Evolutionary conservation across 306 rosid species (phyloP), one percentile per base, ranked within the genome.

Genomic region (Fragaria vesca): DNA sequence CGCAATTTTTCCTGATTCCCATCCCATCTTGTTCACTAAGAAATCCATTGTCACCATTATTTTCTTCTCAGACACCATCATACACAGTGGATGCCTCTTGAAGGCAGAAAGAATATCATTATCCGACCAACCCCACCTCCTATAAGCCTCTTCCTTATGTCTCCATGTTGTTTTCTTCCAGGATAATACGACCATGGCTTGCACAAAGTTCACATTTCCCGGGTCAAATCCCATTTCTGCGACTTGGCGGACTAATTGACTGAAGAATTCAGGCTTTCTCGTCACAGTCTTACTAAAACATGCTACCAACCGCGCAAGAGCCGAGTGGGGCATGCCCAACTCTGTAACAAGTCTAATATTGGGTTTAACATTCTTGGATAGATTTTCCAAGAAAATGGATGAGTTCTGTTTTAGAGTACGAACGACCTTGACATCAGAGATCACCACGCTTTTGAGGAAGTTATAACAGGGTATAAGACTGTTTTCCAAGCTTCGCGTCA

Each of bases 21-120:
- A 74, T 8, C 83, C 86, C 80, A 80, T 72, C 58, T 72, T 74
- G 26, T 76, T 71, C 21, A 78, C 67, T 36, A 76, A 43, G 45
- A 76, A 80, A 30, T 76, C 75, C 80, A 82, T 76, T 24, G 10
- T 34, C 16, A 45, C 61, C 60, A 15, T 63, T 5, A 82, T 80
- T 61, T 77, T 85, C 66, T 69, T 72, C 45, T 79, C 82, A 2
- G 78, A 79, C 0, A 42, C 8, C 1, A n/a, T 15, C 82, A 85
- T 80, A 21, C 82, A 79, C 36, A 45, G 9, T 0, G 88, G 88
- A 40, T 12, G 48, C 46, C 6, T 36, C 57, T 10, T 67, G 48
- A 82, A 85, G 2, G 82, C 82, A 16, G 38, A 6, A 2, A 61
- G 21, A n/a, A 74, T 71, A 28, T 62, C 82, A 18, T 73, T 26